Conservation (phyloP, 2,329 filamentous ascomycete genomes). For the Westerdykella aurantiaca region DNA sequence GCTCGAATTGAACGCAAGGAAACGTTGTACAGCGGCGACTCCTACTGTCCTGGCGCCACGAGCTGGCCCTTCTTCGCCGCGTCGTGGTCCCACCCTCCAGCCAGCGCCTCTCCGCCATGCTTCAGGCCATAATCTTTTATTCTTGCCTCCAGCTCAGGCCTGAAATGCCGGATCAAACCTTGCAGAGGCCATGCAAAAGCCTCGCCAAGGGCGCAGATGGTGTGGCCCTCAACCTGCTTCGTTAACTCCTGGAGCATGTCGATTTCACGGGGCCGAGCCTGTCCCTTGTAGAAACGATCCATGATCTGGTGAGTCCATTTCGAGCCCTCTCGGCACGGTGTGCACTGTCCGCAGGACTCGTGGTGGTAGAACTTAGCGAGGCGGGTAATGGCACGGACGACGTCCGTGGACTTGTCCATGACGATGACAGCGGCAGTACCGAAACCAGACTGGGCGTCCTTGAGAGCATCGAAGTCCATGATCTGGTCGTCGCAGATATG, state of each 20-base stretch:
- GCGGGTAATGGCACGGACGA: conserved; percentile 87
- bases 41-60: conserved; percentile 81
- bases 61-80: conserved; percentile 72
- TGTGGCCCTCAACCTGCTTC: conserved; percentile 99
- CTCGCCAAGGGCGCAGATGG: conserved; percentile 95
- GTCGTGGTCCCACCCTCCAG: conserved; percentile 81
- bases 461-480: conserved; percentile 98
- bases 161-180: conserved; percentile 96
- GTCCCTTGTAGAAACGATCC: conserved; percentile 88
- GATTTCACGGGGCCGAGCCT: conserved; percentile 85
- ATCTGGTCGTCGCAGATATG: conserved; percentile 85
- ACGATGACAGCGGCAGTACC: conserved; percentile 97
- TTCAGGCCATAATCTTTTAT: conserved; percentile 74
- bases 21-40: conserved; percentile 24
- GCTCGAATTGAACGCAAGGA: conserved; percentile 20
- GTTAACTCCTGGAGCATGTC: conserved; percentile 99
- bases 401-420: conserved; percentile 97
- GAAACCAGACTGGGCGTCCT: conserved; percentile 95
- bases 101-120: conserved; percentile 67
- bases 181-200: conserved; percentile 98
- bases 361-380: conserved; percentile 97
- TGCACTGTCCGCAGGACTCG: conserved; percentile 97
- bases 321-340: conserved; percentile 96
- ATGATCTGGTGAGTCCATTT: conserved; percentile 99
- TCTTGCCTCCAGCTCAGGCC: conserved; percentile 87